Percentiles rank a stretch among this genome's conserved stretches.
Evolutionary conservation across 192 early-diverging fungal species (phyloP).

Genomic region (Paraglomus occultum): DNA sequence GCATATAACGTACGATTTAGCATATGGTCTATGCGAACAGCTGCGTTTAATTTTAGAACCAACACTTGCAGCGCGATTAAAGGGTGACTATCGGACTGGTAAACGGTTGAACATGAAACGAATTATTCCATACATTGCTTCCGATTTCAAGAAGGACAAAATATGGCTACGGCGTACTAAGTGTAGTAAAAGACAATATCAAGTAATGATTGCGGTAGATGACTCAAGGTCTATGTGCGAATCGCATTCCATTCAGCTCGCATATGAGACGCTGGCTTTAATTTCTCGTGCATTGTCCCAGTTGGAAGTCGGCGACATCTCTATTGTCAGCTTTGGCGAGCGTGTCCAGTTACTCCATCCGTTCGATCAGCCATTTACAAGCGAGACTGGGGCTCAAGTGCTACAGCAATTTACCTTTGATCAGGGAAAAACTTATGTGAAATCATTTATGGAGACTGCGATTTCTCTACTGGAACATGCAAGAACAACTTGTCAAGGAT

Average conservation of each 20-base stretch:
- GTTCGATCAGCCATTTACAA: constrained; percentile 89
- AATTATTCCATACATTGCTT: constrained; percentile 99
- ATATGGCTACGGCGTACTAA: constrained; percentile 98
- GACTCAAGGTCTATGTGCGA: constrained; percentile 98
- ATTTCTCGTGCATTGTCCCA: constrained; percentile 91
- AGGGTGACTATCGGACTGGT: constrained; percentile 97
- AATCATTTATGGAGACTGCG: constrained; percentile 82
- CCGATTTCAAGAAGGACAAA: constrained; percentile 99
- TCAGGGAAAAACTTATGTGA: constrained; percentile 87
- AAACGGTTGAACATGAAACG: constrained; percentile 99
- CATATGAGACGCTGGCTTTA: constrained; percentile 90
- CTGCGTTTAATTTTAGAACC: constrained; percentile 95
- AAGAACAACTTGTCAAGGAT: constrained; percentile 42
- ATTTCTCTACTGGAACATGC: constrained; percentile 77
- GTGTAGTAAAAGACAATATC: constrained; percentile 95
- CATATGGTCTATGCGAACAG: constrained; percentile 91
- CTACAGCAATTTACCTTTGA: constrained; percentile 89
- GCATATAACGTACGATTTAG: constrained; percentile 84
- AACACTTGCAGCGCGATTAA: constrained; percentile 92
- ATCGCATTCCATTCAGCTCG: constrained; percentile 82
- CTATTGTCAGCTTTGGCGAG: constrained; percentile 91
- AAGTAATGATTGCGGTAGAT: constrained; percentile 97
- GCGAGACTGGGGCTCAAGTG: constrained; percentile 87
- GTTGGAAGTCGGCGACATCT: constrained; percentile 92
- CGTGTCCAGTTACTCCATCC: constrained; percentile 85